Conservation (phyloP, 2,329 filamentous ascomycete genomes). For the Taxawa tesnikishii region DNA sequence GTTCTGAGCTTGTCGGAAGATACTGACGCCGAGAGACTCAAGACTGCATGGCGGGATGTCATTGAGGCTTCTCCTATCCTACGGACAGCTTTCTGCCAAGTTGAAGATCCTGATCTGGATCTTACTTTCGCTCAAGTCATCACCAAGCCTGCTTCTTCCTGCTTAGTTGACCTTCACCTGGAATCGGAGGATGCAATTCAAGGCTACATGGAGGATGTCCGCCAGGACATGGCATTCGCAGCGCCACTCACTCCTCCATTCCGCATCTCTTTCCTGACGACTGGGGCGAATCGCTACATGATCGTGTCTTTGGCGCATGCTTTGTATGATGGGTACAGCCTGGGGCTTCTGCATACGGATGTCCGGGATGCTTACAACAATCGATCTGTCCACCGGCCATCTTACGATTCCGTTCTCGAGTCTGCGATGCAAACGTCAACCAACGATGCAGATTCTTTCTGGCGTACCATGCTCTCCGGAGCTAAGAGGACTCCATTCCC, state of each 20-base stretch:
- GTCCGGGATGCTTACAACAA: constrained; percentile 52
- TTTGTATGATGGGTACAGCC: constrained; percentile 80
- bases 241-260: constrained; percentile 13
- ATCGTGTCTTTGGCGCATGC: constrained; percentile 70
- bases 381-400: constrained; percentile 27
- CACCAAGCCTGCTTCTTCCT: constrained; percentile 18
- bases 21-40: constrained; percentile 45
- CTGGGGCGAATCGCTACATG: constrained; percentile 27
- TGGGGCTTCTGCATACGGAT: constrained; percentile 60
- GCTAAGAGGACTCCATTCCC: constrained; percentile 30
- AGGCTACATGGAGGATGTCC: constrained; percentile 16
- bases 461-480: constrained; percentile 54
- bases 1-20: constrained; percentile 47
- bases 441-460: constrained; percentile 48
- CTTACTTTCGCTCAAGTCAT: constrained; percentile 46
- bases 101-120: constrained; percentile 48
- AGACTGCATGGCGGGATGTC: constrained; percentile 49
- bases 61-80: constrained; percentile 55
- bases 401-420: constrained; percentile 43
- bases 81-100: constrained; percentile 57
- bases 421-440: constrained; percentile 37
- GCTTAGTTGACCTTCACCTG: constrained; percentile 21
- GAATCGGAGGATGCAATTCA: constrained; percentile 9
- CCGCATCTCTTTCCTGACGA: constrained; percentile 25
- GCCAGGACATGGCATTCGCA: constrained; percentile 17